Evolutionary conservation across 176 grass and related monocot species (phyloP).

Genomic region (Ensete ventricosum): DNA sequence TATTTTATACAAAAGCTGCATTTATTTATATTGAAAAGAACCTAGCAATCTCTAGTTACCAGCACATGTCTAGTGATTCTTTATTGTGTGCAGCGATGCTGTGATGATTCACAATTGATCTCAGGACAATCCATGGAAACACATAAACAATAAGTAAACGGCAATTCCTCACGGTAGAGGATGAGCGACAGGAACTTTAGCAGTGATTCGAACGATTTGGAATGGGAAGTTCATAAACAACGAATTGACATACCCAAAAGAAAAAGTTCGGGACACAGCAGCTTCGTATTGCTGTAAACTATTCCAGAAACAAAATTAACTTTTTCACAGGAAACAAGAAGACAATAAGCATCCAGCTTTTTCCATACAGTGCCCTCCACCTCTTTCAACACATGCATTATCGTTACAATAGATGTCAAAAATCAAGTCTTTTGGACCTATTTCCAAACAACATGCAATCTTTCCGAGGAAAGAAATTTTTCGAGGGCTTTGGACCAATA

Average conservation of each 20-base stretch:
- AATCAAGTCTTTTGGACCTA: neutral
- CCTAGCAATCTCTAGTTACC: too few species aligned
- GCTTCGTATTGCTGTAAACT: too few species aligned
- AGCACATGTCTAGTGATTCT: too few species aligned
- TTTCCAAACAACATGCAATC: slow-evolving; percentile 4
- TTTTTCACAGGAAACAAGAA: neutral
- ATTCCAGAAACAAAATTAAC: neutral
- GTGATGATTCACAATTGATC: too few species aligned
- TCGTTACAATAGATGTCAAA: neutral
- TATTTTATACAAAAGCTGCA: too few species aligned
- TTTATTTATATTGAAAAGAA: too few species aligned
- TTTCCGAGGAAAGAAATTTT: neutral
- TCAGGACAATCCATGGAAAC: too few species aligned
- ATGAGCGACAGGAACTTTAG: too few species aligned
- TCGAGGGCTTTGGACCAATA: slow-evolving; percentile 10
- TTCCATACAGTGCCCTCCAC: neutral
- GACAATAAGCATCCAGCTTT: neutral
- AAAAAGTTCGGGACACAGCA: neutral
- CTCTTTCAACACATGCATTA: neutral
- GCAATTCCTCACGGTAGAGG: too few species aligned
- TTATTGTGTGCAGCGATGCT: too few species aligned
- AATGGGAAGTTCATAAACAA: neutral
- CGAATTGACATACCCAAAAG: neutral
- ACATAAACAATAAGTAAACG: too few species aligned
- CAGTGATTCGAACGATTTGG: too few species aligned